Evolutionary conservation across 116 monocot genomes (phyloP), one percentile per base, ranked within the genome.

Genomic region (Posidonia oceanica): DNA sequence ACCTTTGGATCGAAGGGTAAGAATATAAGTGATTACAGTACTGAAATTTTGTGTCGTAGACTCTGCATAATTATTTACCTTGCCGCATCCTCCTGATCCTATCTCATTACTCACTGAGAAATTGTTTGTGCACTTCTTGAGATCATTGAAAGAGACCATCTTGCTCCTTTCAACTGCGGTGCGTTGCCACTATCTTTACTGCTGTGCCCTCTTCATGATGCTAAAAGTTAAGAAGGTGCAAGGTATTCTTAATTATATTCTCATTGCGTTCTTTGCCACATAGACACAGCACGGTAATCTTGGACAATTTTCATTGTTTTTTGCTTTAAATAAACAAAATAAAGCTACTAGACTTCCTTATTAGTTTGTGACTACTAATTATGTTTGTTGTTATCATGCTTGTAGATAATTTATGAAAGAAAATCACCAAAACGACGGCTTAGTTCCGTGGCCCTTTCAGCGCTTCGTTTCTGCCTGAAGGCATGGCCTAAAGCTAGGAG

Each of bases 351-450:
- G n/a, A n/a, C n/a, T n/a, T n/a, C n/a, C n/a, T n/a, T n/a, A n/a
- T n/a, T n/a, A n/a, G n/a, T n/a, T n/a, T n/a, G n/a, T n/a, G n/a
- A n/a, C n/a, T n/a, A n/a, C n/a, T n/a, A n/a, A n/a, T n/a, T n/a
- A n/a, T n/a, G n/a, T n/a, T n/a, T n/a, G n/a, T n/a, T n/a, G n/a
- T n/a, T n/a, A n/a, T n/a, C n/a, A n/a, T n/a, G n/a, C n/a, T n/a
- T n/a, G n/a, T n/a, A n/a, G n/a, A n/a, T n/a, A n/a, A n/a, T n/a
- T n/a, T n/a, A n/a, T n/a, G n/a, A n/a, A n/a, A n/a, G n/a, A n/a
- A n/a, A n/a, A n/a, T n/a, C 84, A 95, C 95, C 95, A 70, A 95
- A 95, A 71, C 88, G 88, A 20, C 80, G 81, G 71, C 80, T 86
- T 63, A 75, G 54, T 74, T 76, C 59, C 7, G 73, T 74, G 48